phyloP scores from a whole-genome alignment of 2,329 filamentous ascomycete genomes.

The Aspergillus ruber region DNA sequence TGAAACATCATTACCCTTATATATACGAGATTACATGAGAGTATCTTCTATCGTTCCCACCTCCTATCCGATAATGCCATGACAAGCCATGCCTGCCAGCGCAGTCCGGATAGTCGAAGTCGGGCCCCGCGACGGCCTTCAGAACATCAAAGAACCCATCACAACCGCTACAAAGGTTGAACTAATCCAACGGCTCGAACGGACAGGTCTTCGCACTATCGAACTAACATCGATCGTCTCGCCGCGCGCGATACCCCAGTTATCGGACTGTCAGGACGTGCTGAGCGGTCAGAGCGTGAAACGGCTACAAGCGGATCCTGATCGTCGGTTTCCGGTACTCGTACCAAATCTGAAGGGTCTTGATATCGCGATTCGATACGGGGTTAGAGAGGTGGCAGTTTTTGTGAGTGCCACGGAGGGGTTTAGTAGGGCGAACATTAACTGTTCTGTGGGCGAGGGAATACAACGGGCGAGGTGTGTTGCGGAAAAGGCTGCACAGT shows the following conservation, averaged over 20 bases:
- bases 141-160: conserved; percentile 72
- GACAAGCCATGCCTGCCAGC: no score
- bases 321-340: conserved; percentile 31
- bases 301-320: conserved; percentile 49
- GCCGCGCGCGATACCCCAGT: conserved; percentile 79
- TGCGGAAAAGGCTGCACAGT: conserved; percentile 16
- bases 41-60: no score
- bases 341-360: conserved; percentile 38
- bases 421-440: conserved; percentile 39
- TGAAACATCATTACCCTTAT: no score
- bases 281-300: conserved; percentile 10
- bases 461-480: conserved; percentile 29
- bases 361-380: conserved; percentile 51
- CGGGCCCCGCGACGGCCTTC: conserved; percentile 76
- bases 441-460: conserved; percentile 34
- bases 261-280: conserved; percentile 35
- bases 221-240: conserved; percentile 78
- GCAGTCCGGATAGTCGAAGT: conserved; percentile 64
- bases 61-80: no score
- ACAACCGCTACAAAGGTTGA: conserved; percentile 68
- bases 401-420: conserved; percentile 39
- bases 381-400: conserved; percentile 34
- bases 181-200: conserved; percentile 62
- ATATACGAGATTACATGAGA: no score
- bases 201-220: conserved; percentile 64